Percentiles rank a stretch among this genome's conserved stretches.
Evolutionary conservation across 208 protist genomes (phyloP).

Genomic region (Leishmania amazonensis): DNA sequence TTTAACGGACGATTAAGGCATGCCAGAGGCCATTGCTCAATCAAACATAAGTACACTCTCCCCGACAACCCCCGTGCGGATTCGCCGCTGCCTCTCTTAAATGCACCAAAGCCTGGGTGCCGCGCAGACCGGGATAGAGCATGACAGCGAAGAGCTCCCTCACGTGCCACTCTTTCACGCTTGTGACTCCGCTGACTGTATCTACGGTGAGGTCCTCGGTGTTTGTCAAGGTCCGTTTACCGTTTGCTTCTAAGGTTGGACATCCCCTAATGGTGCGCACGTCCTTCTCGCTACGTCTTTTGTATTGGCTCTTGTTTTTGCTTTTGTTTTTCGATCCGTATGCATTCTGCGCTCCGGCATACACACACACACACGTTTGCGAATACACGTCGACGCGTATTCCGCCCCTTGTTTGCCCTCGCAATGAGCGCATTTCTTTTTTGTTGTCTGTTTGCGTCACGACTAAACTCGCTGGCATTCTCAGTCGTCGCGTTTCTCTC

Average conservation of each 20-base stretch:
- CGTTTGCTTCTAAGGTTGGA: neutral
- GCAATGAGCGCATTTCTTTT: neutral
- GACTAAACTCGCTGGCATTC: neutral
- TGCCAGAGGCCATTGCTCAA: neutral
- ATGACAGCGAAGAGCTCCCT: neutral
- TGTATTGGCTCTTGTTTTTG: neutral
- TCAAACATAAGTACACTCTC: neutral
- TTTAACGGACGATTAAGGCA: constrained; percentile 13
- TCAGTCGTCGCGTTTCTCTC: neutral
- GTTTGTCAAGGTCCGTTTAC: neutral
- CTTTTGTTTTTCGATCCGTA: neutral
- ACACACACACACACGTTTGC: neutral
- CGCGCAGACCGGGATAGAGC: neutral
- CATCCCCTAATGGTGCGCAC: neutral
- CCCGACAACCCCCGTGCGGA: neutral
- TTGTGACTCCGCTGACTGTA: neutral
- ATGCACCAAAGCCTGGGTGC: neutral
- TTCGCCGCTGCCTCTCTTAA: neutral
- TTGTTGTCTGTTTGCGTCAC: too few relatives aligned
- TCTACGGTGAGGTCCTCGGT: neutral
- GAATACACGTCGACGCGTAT: neutral
- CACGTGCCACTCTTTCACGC: neutral
- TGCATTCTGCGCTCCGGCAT: neutral
- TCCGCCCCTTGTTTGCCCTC: neutral
- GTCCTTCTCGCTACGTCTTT: neutral